Base-by-base conservation (phyloP, 2,329 filamentous ascomycete genomes). In the Cytospora piceae region DNA sequence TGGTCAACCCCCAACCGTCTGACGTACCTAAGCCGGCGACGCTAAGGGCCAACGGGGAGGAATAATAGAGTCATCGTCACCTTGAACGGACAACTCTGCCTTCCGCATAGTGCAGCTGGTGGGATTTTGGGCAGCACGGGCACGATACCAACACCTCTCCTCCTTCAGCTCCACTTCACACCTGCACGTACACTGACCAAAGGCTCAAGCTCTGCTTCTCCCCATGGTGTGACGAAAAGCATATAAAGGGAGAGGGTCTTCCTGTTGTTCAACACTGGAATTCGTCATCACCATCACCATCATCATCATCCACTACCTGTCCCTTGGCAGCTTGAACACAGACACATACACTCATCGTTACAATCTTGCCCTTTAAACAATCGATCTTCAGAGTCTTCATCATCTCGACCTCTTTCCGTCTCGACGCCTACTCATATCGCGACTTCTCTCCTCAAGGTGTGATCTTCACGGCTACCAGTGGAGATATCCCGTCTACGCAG, bases 21-120 rank as follows among this genome's bases (percentile, higher is more conserved):
- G 66, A 67, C 66, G 66, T 65, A 67, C 63, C 63, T 62, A 59
- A 67, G 66, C 63, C 66, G 51, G 39, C 34, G 46, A 60, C 59
- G 53, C 66, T 64, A 65, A 65, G 58, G 42, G 58, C 58, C 66
- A 65, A 65, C 63, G 29, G 55, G 53, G 57, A 55, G 24, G 49
- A 57, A 22, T 20, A 55, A 57, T 37, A 62, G 54, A 55, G 42
- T 61, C 58, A 58, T 55, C 55, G 51, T 59, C 58, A 59, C 34
- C 59, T 46, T 15, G 29, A 55, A 20, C 60, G 32, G 37, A 62
- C 34, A 52, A 51, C 55, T 49, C 55, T 65, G 58, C 55, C 54
- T 62, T 46, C 29, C 53, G 55, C 55, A 51, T 53, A 67, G 52
- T 61, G 57, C 58, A 51, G 20, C 49, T 32, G 62, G 59, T 52